Evolutionary conservation across 257 asterid genomes (phyloP).

Genomic region (Nyctanthes arbortristis): DNA sequence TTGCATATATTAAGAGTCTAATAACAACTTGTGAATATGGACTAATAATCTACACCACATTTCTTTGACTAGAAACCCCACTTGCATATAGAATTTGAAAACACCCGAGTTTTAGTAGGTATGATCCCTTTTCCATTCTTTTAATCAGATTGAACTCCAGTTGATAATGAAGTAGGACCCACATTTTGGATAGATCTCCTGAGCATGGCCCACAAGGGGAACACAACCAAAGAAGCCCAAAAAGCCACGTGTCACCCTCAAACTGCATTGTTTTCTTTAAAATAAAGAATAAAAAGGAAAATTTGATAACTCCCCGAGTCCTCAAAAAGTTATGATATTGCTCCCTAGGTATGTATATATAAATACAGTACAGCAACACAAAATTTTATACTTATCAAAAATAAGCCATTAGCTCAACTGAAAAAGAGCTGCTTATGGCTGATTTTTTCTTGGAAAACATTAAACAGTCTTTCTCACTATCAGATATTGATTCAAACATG

Average conservation of each 20-base stretch:
- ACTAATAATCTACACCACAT: no score
- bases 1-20: background rate
- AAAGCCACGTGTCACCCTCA: conserved; percentile 46
- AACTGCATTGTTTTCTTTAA: conserved; percentile 19
- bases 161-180: conserved; percentile 22
- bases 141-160: conserved; percentile 2
- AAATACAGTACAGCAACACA: background rate
- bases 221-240: conserved; percentile 35
- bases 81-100: background rate
- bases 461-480: conserved; percentile 34
- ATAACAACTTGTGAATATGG: background rate
- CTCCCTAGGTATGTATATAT: conserved; percentile 17
- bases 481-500: conserved; percentile 45
- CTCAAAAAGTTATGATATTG: no score
- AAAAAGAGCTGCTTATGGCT: conserved; percentile 31
- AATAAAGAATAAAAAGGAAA: background rate
- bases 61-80: background rate
- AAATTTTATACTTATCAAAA: background rate
- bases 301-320: background rate
- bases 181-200: conserved; percentile 47
- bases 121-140: background rate
- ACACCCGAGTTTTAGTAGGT: background rate
- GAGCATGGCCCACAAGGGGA: conserved; percentile 38
- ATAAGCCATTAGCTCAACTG: background rate
- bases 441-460: conserved; percentile 39